A percentile compares a stretch with the other conserved stretches of the same genome.
Conservation (phyloP, 495 filamentous ascomycete genomes). For the Aspergillus avenaceus region DNA sequence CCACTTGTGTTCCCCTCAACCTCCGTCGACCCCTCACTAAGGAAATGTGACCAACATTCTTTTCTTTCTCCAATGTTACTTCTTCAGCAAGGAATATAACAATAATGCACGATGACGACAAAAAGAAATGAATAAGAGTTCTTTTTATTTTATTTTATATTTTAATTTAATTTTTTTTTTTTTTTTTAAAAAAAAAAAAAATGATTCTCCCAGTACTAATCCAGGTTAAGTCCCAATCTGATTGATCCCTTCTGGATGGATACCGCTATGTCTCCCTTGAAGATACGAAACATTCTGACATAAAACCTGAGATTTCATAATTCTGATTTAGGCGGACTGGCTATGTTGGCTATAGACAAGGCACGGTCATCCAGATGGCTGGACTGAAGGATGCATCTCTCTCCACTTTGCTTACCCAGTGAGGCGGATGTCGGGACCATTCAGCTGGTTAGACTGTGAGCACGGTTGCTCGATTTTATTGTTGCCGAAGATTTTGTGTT, state of each 20-base stretch:
- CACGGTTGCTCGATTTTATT: not conserved
- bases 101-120: conserved; percentile 1
- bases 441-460: not conserved
- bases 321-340: not conserved
- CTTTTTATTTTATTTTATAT: too few relatives aligned
- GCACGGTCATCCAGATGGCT: not conserved
- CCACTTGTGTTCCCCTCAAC: not conserved
- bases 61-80: not conserved
- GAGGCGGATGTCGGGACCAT: conserved; percentile 2
- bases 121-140: not conserved
- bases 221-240: too few relatives aligned
- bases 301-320: not conserved
- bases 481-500: not conserved
- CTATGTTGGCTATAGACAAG: not conserved
- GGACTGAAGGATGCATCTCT: not conserved
- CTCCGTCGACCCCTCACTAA: not conserved
- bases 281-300: not conserved
- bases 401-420: conserved; percentile 4
- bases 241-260: too few relatives aligned
- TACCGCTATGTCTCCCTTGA: too few relatives aligned
- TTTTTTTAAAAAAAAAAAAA: too few relatives aligned
- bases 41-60: not conserved
- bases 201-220: too few relatives aligned
- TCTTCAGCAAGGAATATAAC: not conserved
- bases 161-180: too few relatives aligned